Conservation (phyloP, 192 early-diverging fungal species). For the Polychytrium aggregatum region DNA sequence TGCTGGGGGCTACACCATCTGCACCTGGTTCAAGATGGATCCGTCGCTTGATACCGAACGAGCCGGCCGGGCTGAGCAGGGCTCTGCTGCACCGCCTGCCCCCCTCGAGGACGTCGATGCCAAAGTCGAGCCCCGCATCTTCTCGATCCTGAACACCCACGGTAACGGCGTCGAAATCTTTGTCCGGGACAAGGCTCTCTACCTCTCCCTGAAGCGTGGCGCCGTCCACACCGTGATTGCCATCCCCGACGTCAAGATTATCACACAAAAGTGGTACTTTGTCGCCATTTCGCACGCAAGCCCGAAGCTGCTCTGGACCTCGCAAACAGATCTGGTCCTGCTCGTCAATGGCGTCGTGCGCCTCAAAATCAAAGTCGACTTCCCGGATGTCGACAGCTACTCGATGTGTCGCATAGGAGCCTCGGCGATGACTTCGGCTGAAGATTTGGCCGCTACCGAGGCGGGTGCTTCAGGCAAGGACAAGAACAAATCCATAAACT, state of each 20-base stretch:
- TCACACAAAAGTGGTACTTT: slow-evolving; percentile 19
- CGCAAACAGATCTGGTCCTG: slow-evolving; percentile 7
- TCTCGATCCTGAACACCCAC: not conserved
- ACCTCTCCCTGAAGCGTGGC: not conserved
- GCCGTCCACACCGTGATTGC: not conserved
- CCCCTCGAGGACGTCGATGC: too few species aligned
- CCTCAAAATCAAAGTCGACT: slow-evolving; percentile 19
- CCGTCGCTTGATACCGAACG: slow-evolving; percentile 1
- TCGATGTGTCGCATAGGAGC: slow-evolving; percentile 12
- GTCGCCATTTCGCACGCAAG: slow-evolving; percentile 17
- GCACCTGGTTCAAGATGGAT: slow-evolving; percentile 25
- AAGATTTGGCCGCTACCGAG: too few species aligned
- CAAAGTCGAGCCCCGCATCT: slow-evolving; percentile 1
- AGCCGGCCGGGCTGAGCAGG: not conserved
- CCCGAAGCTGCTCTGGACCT: slow-evolving; percentile 23
- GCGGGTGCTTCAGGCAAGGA: not conserved
- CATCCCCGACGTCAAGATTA: not conserved
- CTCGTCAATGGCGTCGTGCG: slow-evolving; percentile 18
- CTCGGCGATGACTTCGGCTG: too few species aligned
- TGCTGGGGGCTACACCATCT: slow-evolving; percentile 22
- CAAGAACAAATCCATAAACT: not conserved
- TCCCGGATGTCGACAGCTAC: slow-evolving; percentile 16
- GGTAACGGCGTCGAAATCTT: slow-evolving; percentile 16
- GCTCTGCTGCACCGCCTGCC: too few species aligned
- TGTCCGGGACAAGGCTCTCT: slow-evolving; percentile 5